A percentile compares a stretch with the other conserved stretches of the same genome.
These are phyloP conservation scores for Jaltomata sinuosa DNA, from an alignment of 257 asterid species.

Conservation along the genomic window DNA sequence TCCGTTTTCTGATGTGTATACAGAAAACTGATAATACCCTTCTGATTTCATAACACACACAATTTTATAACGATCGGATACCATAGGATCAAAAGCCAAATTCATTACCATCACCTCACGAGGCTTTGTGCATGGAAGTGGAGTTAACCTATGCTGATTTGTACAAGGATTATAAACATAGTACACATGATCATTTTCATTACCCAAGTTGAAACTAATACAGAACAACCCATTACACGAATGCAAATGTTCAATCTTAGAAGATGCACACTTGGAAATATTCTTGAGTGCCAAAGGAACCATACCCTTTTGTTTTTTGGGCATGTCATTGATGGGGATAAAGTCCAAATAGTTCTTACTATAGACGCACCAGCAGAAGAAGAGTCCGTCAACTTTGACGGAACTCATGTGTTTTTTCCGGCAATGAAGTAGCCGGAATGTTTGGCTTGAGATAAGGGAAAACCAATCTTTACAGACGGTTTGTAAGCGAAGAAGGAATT, in stretches of 20 bases:
- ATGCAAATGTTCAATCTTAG: neutral
- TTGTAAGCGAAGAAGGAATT: constrained; percentile 8
- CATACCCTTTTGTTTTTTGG: neutral
- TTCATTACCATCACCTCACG: neutral
- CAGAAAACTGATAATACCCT: neutral
- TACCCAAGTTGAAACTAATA: neutral
- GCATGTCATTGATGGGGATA: neutral
- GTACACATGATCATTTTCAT: neutral
- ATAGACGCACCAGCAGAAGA: neutral
- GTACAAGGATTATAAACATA: constrained; percentile 17
- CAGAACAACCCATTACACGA: constrained; percentile 13
- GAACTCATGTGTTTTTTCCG: neutral
- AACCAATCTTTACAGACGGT: constrained; percentile 4
- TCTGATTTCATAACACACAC: neutral
- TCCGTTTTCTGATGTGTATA: constrained; percentile 1
- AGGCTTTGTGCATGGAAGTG: neutral
- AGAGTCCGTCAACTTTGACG: neutral
- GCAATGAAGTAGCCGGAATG: constrained; percentile 1
- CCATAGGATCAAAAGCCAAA: constrained; percentile 5
- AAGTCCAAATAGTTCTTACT: neutral
- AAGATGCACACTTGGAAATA: neutral
- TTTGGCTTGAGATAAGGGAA: neutral
- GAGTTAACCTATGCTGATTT: neutral
- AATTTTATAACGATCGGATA: constrained; percentile 5
- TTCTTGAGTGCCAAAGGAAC: neutral